These are phyloP conservation scores for Schizosaccharomyces cryophilus DNA, from an alignment of 805 yeast species.

Conservation along the genomic window DNA sequence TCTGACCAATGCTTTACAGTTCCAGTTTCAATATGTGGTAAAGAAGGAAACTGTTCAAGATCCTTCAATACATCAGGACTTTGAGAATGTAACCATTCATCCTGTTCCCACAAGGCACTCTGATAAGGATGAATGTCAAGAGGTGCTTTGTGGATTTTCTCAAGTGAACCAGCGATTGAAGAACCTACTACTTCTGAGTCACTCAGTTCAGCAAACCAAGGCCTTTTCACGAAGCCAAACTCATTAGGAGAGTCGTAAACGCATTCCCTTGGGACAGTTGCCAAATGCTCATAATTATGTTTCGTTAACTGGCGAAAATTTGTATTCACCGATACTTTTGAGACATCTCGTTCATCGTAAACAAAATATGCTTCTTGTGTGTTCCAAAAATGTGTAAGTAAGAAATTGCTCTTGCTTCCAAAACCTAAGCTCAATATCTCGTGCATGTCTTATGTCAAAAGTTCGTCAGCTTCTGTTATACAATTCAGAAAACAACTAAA, in stretches of 20 bases:
- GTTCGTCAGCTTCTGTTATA: background rate
- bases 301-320: conserved; percentile 21
- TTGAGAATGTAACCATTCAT: background rate
- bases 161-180: background rate
- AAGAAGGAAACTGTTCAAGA: background rate
- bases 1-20: conserved; percentile 54
- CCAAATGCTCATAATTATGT: conserved; percentile 22
- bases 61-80: background rate
- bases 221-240: conserved; percentile 28
- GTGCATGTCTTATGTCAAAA: conserved; percentile 21
- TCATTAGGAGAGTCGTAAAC: conserved; percentile 53
- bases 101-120: background rate
- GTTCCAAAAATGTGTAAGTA: conserved; percentile 60
- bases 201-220: background rate
- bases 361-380: conserved; percentile 44
- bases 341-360: conserved; percentile 15
- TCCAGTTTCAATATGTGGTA: background rate
- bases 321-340: conserved; percentile 22
- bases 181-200: background rate
- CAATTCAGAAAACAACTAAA: no score
- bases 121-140: background rate
- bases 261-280: conserved; percentile 42
- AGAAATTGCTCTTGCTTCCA: conserved; percentile 48
- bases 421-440: conserved; percentile 46
- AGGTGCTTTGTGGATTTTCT: conserved; percentile 4